A percentile compares a stretch with the other conserved stretches of the same genome.
Conservation (phyloP, 2,329 filamentous ascomycete species). For the Xenosphaeropsis pyriputrescens region DNA sequence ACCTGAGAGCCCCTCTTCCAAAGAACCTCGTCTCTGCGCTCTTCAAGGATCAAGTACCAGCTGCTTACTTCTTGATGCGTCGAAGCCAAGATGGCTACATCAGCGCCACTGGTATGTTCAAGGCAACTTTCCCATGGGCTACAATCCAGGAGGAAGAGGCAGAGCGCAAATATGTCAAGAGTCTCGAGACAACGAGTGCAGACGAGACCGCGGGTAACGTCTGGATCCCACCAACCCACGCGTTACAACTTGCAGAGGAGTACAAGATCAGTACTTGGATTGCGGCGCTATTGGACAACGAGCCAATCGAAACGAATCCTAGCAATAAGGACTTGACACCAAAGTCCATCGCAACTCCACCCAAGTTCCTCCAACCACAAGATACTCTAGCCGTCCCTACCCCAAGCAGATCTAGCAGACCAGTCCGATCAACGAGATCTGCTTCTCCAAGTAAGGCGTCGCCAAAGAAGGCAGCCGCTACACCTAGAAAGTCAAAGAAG, state of each 20-base stretch:
- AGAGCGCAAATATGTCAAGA: conserved; percentile 77
- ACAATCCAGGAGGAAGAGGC: conserved; percentile 55
- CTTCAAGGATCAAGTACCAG: conserved; percentile 68
- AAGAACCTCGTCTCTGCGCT: conserved; percentile 88
- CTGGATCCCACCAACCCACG: conserved; percentile 79
- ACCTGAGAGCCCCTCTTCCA: conserved; percentile 81
- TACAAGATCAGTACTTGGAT: conserved; percentile 84
- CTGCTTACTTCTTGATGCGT: conserved; percentile 94
- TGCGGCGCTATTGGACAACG: conserved; percentile 77
- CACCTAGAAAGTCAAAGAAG: conserved; percentile 30
- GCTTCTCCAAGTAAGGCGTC: conserved; percentile 37
- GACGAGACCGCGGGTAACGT: conserved; percentile 95
- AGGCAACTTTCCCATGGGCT: conserved; percentile 73
- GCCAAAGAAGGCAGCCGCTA: conserved; percentile 20
- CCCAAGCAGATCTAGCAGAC: conserved; percentile 12
- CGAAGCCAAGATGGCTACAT: conserved; percentile 74
- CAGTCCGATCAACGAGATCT: conserved; percentile 39
- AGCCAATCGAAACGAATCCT: conserved; percentile 46
- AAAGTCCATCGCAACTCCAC: conserved; percentile 69
- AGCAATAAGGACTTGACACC: conserved; percentile 28
- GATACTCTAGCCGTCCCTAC: conserved; percentile 20
- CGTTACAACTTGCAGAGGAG: conserved; percentile 70
- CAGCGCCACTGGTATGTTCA: conserved; percentile 85
- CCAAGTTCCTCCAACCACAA: conserved; percentile 44
- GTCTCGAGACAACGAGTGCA: conserved; percentile 61